These are phyloP conservation scores for Aspergillus taichungensis DNA, from an alignment of 495 filamentous ascomycete genomes.

Conservation along the genomic window DNA sequence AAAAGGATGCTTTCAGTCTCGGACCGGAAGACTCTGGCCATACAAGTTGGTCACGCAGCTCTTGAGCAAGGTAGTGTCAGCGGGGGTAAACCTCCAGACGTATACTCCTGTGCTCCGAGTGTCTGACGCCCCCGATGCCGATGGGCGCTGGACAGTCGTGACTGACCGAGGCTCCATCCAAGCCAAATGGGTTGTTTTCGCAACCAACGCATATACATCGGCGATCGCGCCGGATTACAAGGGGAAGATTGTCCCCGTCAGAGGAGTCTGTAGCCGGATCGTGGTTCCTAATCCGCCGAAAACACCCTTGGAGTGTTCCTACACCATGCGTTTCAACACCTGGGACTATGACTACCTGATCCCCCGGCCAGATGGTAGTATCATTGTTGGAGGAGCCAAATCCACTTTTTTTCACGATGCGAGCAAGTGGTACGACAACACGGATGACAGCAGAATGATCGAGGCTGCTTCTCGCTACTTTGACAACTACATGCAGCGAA, in stretches of 20 bases:
- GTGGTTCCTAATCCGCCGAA: slow-evolving; percentile 16
- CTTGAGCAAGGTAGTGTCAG: slow-evolving; percentile 46
- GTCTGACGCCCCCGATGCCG: slow-evolving; percentile 17
- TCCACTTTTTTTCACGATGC: slow-evolving; percentile 23
- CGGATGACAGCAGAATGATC: slow-evolving; percentile 39
- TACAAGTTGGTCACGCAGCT: slow-evolving; percentile 72
- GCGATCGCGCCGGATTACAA: slow-evolving; percentile 58
- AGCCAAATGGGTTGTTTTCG: slow-evolving; percentile 56
- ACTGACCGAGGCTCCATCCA: slow-evolving; percentile 56
- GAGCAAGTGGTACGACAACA: slow-evolving; percentile 39
- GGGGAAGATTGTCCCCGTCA: slow-evolving; percentile 67
- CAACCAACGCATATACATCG: slow-evolving; percentile 76
- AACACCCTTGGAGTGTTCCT: slow-evolving; percentile 12
- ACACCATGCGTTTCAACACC: slow-evolving; percentile 11
- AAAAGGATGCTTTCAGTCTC: slow-evolving; percentile 27
- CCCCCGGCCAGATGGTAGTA: slow-evolving; percentile 39
- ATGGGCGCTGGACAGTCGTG: slow-evolving; percentile 30
- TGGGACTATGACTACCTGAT: slow-evolving; percentile 43
- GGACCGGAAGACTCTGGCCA: slow-evolving; percentile 56
- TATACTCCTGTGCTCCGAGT: slow-evolving; percentile 49
- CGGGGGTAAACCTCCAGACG: slow-evolving; percentile 68
- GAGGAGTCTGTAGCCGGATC: slow-evolving; percentile 41
- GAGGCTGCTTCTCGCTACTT: slow-evolving; percentile 34
- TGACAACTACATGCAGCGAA: slow-evolving; percentile 38
- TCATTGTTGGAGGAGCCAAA: slow-evolving; percentile 45